Base-by-base conservation (phyloP, 2,329 filamentous ascomycete genomes). In the Clarireedia hainanense region DNA sequence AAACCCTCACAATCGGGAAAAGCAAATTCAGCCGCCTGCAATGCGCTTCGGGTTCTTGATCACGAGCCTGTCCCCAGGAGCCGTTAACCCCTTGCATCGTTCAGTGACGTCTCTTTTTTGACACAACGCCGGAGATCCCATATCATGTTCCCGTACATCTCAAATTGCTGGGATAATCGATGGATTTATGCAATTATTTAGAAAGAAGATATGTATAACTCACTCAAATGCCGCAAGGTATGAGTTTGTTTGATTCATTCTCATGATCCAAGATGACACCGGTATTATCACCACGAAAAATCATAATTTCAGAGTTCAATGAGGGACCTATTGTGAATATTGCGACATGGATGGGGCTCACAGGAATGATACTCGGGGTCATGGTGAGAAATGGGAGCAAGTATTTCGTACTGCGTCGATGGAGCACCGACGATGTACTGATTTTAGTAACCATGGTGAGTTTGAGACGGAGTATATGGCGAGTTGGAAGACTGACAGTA, bases 261-360 rank as follows among this genome's bases (percentile, higher is more conserved):
- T 7, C 43, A 37, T 27, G 24, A 46, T 56, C 23, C 40, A 56
- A 34, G 40, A 51, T 52, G 47, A 47, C 10, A 30, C 23, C 27
- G 20, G n/a, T 14, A 14, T 15, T 46, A n/a, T 52, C 20, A 12
- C 27, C 53, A 34, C 37, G 47, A 9, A 39, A 56, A 42, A 67
- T 72, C 55, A 66, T 70, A 23, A 67, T 74, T n/a, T 71, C 72
- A 50, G 65, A 68, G 20, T 59, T 62, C 34, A 72, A 74, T 56
- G 70, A 72, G 61, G 70, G 69, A 10, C 72, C 70, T 10, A 66
- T 68, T 60, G 64, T 74, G 10, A 70, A 73, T 17, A 70, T 74
- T 37, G 65, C 68, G 7, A 65, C 66, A 5, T 70, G 71, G 9
- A 52, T 74, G n/a, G 70, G 71, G 2, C 62, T 73, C 52, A 65